These are phyloP conservation scores for Syncephalastrum monosporum DNA, from an alignment of 371 early-diverging fungal genomes.

Conservation along the genomic window DNA sequence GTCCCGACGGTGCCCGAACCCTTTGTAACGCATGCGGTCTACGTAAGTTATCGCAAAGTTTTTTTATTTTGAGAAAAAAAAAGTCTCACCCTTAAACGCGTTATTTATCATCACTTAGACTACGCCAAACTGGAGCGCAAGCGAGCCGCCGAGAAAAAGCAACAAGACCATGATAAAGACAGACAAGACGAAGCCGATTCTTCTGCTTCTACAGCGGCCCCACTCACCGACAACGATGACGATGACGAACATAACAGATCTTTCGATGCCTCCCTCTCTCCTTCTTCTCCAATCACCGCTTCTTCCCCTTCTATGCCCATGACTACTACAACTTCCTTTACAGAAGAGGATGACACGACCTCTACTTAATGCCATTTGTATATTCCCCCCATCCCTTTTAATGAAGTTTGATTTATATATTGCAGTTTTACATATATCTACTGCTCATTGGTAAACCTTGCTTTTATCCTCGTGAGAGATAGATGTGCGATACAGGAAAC, in stretches of 20 bases:
- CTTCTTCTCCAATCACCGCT: too few relatives aligned
- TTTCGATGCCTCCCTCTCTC: too few relatives aligned
- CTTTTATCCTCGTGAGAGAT: slow-evolving; percentile 62
- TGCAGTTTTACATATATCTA: too few relatives aligned
- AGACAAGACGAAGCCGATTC: background rate
- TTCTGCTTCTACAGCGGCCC: too few relatives aligned
- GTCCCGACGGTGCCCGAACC: slow-evolving; percentile 67
- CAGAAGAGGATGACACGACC: too few relatives aligned
- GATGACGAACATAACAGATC: too few relatives aligned
- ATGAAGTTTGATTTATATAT: too few relatives aligned
- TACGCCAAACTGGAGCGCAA: slow-evolving; percentile 42
- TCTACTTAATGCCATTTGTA: too few relatives aligned
- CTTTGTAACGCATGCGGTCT: slow-evolving; percentile 71
- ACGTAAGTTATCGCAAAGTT: slow-evolving; percentile 45
- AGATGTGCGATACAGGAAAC: slow-evolving; percentile 78
- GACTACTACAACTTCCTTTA: too few relatives aligned
- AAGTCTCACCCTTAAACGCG: slow-evolving; percentile 1
- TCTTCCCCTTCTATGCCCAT: too few relatives aligned
- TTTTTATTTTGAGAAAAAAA: slow-evolving; percentile 36
- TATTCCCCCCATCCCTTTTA: too few relatives aligned
- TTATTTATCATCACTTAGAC: slow-evolving; percentile 17
- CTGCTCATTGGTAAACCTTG: slow-evolving; percentile 14
- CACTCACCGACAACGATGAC: too few relatives aligned
- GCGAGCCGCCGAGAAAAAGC: slow-evolving; percentile 16
- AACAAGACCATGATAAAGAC: slow-evolving; percentile 1